These are phyloP conservation scores for Poa annua DNA, from an alignment of 176 grass and related monocot genomes.

Conservation along the genomic window DNA sequence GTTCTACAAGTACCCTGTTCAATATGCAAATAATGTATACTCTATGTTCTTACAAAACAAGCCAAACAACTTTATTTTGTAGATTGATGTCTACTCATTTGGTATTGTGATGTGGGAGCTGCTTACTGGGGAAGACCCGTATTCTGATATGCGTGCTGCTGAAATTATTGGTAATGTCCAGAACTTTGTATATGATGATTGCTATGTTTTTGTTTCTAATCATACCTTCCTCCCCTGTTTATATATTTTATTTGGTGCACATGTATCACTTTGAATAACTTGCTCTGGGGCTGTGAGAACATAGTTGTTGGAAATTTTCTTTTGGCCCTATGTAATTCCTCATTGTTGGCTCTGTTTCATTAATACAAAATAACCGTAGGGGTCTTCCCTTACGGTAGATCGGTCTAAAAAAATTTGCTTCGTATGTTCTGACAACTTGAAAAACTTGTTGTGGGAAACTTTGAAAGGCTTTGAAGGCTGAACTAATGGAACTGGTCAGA, in stretches of 20 bases:
- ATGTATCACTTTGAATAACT: background rate
- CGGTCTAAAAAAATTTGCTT: no score
- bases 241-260: background rate
- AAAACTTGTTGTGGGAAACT: background rate
- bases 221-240: background rate
- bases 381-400: no score
- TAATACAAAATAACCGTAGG: no score
- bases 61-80: conserved; percentile 8
- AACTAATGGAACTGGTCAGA: background rate
- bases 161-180: conserved; percentile 78
- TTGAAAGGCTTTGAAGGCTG: background rate
- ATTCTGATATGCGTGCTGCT: conserved; percentile 81
- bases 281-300: background rate
- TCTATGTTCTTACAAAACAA: conserved; percentile 31
- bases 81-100: conserved; percentile 99
- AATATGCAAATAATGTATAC: background rate
- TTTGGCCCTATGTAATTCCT: no score
- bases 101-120: conserved; percentile 98
- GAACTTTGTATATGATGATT: background rate
- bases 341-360: no score
- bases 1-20: conserved; percentile 17
- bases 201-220: conserved; percentile 26
- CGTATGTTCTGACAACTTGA: background rate
- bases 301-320: background rate
- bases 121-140: conserved; percentile 95